Percentiles rank a stretch among this genome's conserved stretches.
Conservation (phyloP, 139 green algal genomes). For the Tetratostichococcus sp. region DNA sequence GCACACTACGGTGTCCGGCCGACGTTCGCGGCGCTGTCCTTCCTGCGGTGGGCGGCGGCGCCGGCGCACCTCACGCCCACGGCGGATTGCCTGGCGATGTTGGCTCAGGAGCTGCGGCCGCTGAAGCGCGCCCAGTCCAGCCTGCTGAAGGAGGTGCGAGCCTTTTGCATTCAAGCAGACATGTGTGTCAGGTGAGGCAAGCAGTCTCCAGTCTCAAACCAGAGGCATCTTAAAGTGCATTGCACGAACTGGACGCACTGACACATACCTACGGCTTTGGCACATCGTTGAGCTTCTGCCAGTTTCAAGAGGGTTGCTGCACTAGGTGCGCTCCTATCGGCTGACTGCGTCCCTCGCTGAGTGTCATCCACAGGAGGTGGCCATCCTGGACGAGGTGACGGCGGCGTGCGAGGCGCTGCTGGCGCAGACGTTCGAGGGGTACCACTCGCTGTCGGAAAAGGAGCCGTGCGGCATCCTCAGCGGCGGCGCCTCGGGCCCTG, state of each 20-base stretch:
- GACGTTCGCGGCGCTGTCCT: constrained; percentile 35
- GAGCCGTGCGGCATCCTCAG: constrained; percentile 33
- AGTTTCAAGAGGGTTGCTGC: no score
- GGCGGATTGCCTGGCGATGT: constrained; percentile 33
- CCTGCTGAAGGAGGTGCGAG: constrained; percentile 18
- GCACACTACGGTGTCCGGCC: constrained; percentile 33
- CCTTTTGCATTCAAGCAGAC: no score
- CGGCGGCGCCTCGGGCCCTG: constrained; percentile 21
- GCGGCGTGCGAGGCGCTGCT: constrained; percentile 36
- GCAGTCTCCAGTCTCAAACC: no score
- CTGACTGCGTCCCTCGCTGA: background rate
- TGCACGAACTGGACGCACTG: no score
- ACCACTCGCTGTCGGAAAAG: constrained; percentile 37
- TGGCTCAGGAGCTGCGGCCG: constrained; percentile 31
- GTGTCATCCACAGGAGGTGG: constrained; percentile 38
- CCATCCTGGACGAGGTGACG: constrained; percentile 31
- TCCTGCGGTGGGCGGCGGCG: constrained; percentile 39
- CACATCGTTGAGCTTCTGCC: no score
- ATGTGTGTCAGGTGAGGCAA: no score
- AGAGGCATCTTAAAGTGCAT: no score
- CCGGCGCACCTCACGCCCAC: constrained; percentile 38
- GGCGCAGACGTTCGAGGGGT: constrained; percentile 44
- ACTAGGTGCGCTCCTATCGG: background rate
- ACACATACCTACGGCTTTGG: no score
- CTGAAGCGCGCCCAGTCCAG: constrained; percentile 29